Evolutionary conservation across 169 alveolate species (phyloP), one percentile per base, ranked within the genome.

Genomic region (Plasmodium fragile): DNA sequence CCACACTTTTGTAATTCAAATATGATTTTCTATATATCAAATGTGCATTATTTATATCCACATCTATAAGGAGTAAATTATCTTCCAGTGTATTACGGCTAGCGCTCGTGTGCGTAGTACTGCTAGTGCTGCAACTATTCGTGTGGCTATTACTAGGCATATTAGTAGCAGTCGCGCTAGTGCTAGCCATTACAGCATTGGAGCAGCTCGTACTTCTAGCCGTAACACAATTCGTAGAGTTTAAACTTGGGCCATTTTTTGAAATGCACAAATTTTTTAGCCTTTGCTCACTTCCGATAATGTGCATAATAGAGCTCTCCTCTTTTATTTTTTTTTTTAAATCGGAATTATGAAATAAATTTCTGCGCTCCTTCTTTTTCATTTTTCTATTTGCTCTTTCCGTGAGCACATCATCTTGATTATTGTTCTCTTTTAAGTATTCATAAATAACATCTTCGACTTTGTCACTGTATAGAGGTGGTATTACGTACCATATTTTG

Each of bases 401-500:
- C 39, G n/a, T 36, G 1, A 49, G 2, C 65, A 71, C 77, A 52
- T 72, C 65, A 25, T 84, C 59, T 28, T 65, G 36, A 18, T 22
- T 73, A 49, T 39, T 84, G 52, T 43, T 73, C 73, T 72, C 77
- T 84, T 73, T 84, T 49, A 72, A 36, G 43, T 71, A 83, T 92
- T 94, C 95, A 84, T 89, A 83, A 69, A 93, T 83, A 97, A 96
- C 79, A 98, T 92, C 75, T 94, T 98, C 99, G 71, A 98, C 95
- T 10, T 96, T 95, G 69, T 97, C 95, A 49, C 97, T 97, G 69
- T 97, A 97, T 8, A 92, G 93, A 34, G 97, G 97, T 45, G 98
- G 98, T 22, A 98, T 96, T 25, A 98, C 96, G 93, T 98, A 98
- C 99, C 99, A 98, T 41, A 98, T 71, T 98, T 98, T 98, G 1